These are phyloP conservation scores for Triangularia setosa DNA, from an alignment of 2,329 filamentous ascomycete genomes.

Conservation along the genomic window DNA sequence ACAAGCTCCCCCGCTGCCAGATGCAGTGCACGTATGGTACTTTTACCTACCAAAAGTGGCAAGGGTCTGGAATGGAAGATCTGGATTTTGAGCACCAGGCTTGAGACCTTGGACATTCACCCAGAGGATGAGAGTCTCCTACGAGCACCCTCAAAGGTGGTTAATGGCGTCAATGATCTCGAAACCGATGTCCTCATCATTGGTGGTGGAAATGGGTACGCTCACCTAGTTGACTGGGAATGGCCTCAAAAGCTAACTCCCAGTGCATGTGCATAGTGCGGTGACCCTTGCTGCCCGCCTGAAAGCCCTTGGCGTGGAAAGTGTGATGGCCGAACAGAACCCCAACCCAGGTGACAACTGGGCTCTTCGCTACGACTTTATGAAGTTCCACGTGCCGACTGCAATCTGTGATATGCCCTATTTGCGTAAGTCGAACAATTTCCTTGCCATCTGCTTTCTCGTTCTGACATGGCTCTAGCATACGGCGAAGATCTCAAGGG, in stretches of 20 bases:
- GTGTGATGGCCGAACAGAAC: conserved; percentile 36
- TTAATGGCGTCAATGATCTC: conserved; percentile 19
- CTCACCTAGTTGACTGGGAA: neutral
- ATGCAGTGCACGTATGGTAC: conserved; percentile 32
- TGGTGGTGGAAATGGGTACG: conserved; percentile 34
- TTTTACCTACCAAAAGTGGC: conserved; percentile 26
- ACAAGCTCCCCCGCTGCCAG: conserved; percentile 30
- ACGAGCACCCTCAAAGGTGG: conserved; percentile 15
- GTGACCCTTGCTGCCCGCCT: conserved; percentile 34
- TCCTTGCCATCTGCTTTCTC: conserved; percentile 32
- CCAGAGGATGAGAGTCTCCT: conserved; percentile 31
- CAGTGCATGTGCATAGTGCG: conserved; percentile 25
- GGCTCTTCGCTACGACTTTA: conserved; percentile 36
- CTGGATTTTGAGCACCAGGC: conserved; percentile 32
- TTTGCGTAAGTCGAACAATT: conserved; percentile 20
- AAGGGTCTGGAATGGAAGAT: conserved; percentile 31
- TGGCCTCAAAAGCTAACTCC: neutral
- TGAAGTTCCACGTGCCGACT: conserved; percentile 39
- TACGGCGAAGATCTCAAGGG: conserved; percentile 36
- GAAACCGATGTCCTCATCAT: conserved; percentile 35
- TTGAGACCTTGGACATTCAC: conserved; percentile 24
- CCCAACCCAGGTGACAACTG: conserved; percentile 37
- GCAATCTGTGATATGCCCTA: conserved; percentile 36
- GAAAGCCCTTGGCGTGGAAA: conserved; percentile 36
- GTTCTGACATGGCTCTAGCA: conserved; percentile 27